Conservation (phyloP, 805 yeast species). For the Saccharomycopsis sp. region DNA sequence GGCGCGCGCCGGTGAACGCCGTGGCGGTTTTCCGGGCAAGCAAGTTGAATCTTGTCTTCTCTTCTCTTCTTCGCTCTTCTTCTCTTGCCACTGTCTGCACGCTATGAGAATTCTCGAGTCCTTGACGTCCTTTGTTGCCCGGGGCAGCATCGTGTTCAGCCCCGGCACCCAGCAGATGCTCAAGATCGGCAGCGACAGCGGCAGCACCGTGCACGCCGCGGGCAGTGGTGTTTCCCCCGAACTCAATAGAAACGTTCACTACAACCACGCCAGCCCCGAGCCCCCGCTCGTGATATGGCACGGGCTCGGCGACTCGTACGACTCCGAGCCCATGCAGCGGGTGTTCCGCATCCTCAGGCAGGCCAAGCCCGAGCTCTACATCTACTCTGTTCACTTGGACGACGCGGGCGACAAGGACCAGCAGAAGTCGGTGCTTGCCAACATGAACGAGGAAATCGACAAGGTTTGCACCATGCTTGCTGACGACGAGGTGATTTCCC, state of each 20-base stretch:
- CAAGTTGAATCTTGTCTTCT: neutral
- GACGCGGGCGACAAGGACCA: conserved; percentile 44
- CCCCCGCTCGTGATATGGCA: conserved; percentile 76
- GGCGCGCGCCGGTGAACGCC: too few species aligned
- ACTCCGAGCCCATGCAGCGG: conserved; percentile 48
- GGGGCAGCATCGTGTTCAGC: conserved; percentile 1
- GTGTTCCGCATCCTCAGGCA: conserved; percentile 35
- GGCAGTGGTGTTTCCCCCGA: too few species aligned
- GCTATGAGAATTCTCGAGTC: conserved; percentile 5
- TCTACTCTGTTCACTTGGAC: conserved; percentile 47
- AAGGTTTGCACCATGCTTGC: conserved; percentile 47
- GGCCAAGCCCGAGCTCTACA: conserved; percentile 39
- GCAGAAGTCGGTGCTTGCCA: conserved; percentile 48
- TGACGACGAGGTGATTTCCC: conserved; percentile 34
- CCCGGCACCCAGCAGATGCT: neutral
- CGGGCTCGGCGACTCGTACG: conserved; percentile 71
- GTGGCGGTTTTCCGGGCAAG: too few species aligned
- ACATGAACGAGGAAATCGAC: conserved; percentile 45
- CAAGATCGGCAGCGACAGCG: too few species aligned
- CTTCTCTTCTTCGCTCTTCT: neutral
- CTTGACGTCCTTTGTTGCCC: neutral
- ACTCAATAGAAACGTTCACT: too few species aligned
- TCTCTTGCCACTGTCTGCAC: too few species aligned
- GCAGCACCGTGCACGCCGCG: too few species aligned
- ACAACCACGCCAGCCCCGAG: too few species aligned